Percentiles rank a stretch among this genome's conserved stretches.
Conservation (phyloP, 371 early-diverging fungal species). For the Mortierella sp. region DNA sequence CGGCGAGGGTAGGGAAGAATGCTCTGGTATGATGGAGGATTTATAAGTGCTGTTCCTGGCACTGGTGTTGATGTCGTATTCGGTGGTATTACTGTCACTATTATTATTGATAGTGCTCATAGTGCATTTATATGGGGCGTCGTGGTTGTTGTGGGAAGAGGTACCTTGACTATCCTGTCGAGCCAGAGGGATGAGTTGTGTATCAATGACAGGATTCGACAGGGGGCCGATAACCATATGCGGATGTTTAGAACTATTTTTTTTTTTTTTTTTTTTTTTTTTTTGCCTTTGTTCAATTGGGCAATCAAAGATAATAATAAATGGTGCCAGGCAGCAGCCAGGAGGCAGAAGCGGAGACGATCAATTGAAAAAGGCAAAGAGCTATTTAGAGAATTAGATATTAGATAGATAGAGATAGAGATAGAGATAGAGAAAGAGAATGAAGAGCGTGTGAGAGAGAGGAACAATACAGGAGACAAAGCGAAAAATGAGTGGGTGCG, state of each 20-base stretch:
- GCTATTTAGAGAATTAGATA: not conserved
- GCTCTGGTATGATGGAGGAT: conserved; percentile 19
- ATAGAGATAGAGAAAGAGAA: not conserved
- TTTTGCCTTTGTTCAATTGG: not conserved
- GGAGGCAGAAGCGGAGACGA: not conserved
- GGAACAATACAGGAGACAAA: not conserved
- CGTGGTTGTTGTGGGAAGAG: not conserved
- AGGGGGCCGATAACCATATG: conserved; percentile 17
- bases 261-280: no score
- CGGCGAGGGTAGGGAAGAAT: conserved; percentile 44
- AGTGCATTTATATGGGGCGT: not conserved
- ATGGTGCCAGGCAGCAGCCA: not conserved
- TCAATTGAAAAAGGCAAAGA: not conserved
- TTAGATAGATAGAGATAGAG: not conserved
- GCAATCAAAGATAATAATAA: not conserved
- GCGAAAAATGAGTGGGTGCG: no score
- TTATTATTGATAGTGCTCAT: not conserved
- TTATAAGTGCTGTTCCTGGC: conserved; percentile 1
- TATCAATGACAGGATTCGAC: conserved; percentile 28
- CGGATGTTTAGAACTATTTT: not conserved
- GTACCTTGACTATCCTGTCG: conserved; percentile 11
- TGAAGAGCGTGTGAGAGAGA: not conserved
- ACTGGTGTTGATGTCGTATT: not conserved
- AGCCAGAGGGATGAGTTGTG: conserved; percentile 6
- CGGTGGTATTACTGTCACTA: not conserved